These are phyloP conservation scores for Cladosporium sp. DNA, from an alignment of 2,329 filamentous ascomycete genomes.

Conservation along the genomic window DNA sequence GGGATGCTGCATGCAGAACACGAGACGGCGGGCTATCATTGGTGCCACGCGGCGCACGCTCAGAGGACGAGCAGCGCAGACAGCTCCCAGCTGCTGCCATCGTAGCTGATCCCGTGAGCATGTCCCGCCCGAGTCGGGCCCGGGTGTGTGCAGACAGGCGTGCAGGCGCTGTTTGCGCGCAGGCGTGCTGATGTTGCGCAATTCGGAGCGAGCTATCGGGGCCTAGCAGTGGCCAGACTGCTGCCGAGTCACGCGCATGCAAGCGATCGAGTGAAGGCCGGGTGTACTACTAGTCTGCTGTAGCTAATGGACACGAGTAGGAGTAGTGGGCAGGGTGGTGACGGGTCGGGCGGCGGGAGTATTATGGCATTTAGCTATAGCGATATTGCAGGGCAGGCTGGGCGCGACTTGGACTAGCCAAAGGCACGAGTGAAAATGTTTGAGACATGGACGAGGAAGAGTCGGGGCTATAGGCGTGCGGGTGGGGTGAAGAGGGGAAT, in stretches of 20 bases:
- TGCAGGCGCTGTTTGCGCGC: background rate
- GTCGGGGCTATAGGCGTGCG: background rate
- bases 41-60: background rate
- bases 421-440: background rate
- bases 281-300: too few species aligned
- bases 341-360: background rate
- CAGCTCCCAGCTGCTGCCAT: background rate
- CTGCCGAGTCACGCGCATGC: conserved; percentile 6
- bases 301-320: background rate
- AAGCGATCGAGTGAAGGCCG: conserved; percentile 4
- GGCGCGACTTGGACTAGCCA: background rate
- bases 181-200: background rate
- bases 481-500: background rate
- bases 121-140: background rate
- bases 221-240: conserved; percentile 1
- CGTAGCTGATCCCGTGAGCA: background rate
- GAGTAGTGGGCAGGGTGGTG: background rate
- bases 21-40: background rate
- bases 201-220: background rate
- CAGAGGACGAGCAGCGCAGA: background rate
- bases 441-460: conserved; percentile 3
- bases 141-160: background rate
- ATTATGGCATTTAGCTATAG: background rate
- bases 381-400: conserved; percentile 1
- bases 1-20: background rate